Base-by-base conservation (phyloP, 1,139 yeast species). In the Lodderomyces theae region DNA sequence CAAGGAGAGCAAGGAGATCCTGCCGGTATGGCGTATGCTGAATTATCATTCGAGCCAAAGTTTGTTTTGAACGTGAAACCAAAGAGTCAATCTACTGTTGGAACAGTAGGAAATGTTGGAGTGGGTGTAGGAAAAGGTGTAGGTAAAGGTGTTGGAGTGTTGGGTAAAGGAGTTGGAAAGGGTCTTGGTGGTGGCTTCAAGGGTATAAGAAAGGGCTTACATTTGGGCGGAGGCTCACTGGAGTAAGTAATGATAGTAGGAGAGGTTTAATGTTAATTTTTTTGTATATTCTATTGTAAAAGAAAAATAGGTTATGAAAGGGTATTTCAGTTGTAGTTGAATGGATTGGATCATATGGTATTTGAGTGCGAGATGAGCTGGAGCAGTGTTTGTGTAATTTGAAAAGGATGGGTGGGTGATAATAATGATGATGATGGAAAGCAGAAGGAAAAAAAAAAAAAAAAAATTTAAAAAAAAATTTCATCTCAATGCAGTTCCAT, bases 1-100 rank as follows among this genome's bases (percentile, higher is more conserved):
- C 63, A 42, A 64, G 81, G 60, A 31, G 79, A 79, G 46, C 74
- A 77, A 40, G 86, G 78, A 10, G 65, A 66, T 10, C 72, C 69
- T 45, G 81, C 82, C 9, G 97, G 97, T 52, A 64, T 69, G 10
- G 69, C 83, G 5, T 77, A 75, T 46, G 61, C 88, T 40, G 74
- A 72, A 41, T 66, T 84, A 43, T 62, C 75, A 5, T 89, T 88
- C 66, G 71, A 74, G 51, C 95, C 97, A 2, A 78, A 74, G 37
- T 86, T 84, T 54, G 74, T 87, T 13, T 63, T 80, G 38, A 63
- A 73, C 35, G 68, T 77, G 38, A 64, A 60, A 46, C 64, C 74
- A 6, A 49, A 51, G 24, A 58, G 67, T n/a, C 51, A 64, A 17
- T 66, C 70, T 34, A 73, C 74, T 41, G 73, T 65, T 42, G 69